phyloP scores from a whole-genome alignment of 139 green algal species.

The Coelastrella sp. region DNA sequence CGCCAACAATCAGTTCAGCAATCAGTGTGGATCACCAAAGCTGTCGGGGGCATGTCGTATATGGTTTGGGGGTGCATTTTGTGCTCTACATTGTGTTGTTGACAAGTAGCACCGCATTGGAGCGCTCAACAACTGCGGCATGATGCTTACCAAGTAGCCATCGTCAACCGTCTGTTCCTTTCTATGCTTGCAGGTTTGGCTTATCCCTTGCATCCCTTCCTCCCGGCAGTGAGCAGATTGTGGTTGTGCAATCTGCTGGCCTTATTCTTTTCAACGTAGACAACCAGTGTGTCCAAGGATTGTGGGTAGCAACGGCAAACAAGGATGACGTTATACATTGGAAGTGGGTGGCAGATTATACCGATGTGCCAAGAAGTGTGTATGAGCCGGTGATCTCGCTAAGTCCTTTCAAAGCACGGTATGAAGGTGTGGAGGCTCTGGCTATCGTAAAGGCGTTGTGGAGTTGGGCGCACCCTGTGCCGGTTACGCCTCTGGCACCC shows the following conservation, averaged over 20 bases:
- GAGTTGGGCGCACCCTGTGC: background rate
- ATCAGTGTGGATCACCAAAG: no score
- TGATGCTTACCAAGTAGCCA: background rate
- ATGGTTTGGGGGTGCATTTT: no score
- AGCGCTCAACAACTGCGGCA: background rate
- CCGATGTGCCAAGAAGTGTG: background rate
- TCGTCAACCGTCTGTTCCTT: no score
- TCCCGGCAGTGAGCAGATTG: background rate
- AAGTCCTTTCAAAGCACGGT: background rate
- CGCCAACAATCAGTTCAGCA: no score
- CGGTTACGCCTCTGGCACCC: background rate
- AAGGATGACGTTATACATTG: background rate
- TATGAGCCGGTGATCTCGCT: background rate
- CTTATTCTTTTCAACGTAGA: constrained; percentile 4
- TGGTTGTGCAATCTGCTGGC: background rate
- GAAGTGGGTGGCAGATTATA: background rate
- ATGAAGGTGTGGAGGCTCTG: background rate
- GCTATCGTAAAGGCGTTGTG: background rate
- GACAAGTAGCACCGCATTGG: background rate
- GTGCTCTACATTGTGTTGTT: no score
- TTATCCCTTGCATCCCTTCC: background rate
- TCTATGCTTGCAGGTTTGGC: background rate
- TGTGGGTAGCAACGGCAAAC: background rate
- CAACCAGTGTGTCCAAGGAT: background rate
- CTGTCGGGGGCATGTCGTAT: no score